Evolutionary conservation across 129 eudicot species (phyloP).

Genomic region (carrot (Daucus carota)): DNA sequence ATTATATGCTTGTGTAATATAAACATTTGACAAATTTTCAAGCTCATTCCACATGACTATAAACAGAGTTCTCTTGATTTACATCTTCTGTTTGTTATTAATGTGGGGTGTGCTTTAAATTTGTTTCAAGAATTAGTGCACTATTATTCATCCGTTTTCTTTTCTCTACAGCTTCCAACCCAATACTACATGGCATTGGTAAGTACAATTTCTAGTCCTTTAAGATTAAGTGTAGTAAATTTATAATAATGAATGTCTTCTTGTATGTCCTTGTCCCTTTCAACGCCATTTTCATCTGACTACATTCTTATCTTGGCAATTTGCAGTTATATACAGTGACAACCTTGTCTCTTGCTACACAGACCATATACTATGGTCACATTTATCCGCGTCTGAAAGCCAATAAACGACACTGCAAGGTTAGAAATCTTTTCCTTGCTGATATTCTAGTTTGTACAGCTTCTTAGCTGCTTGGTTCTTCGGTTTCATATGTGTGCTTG

Average conservation of each 20-base stretch:
- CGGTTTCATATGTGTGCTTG: neutral
- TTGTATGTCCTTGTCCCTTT: neutral
- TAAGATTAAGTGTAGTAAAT: neutral
- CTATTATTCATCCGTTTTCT: slow-evolving; percentile 18
- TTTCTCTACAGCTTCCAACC: slow-evolving; percentile 69
- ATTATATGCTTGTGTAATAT: neutral
- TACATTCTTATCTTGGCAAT: neutral
- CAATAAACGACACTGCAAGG: slow-evolving; percentile 35
- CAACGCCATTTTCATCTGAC: neutral
- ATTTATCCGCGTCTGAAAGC: slow-evolving; percentile 34
- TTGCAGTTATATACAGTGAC: slow-evolving; percentile 62
- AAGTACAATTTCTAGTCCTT: slow-evolving; percentile 18
- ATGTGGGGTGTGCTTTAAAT: neutral
- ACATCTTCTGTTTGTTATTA: neutral
- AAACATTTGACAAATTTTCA: neutral
- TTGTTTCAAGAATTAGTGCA: neutral
- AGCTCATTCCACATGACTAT: neutral
- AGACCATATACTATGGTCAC: slow-evolving; percentile 57
- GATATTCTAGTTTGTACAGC: neutral
- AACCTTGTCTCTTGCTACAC: slow-evolving; percentile 49
- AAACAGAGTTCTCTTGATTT: neutral
- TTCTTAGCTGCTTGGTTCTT: neutral
- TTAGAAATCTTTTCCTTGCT: slow-evolving; percentile 11
- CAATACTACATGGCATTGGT: slow-evolving; percentile 70
- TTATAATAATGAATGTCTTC: neutral